These are phyloP conservation scores for Flaveria robusta DNA, from an alignment of 129 eudicot species.

Conservation along the genomic window DNA sequence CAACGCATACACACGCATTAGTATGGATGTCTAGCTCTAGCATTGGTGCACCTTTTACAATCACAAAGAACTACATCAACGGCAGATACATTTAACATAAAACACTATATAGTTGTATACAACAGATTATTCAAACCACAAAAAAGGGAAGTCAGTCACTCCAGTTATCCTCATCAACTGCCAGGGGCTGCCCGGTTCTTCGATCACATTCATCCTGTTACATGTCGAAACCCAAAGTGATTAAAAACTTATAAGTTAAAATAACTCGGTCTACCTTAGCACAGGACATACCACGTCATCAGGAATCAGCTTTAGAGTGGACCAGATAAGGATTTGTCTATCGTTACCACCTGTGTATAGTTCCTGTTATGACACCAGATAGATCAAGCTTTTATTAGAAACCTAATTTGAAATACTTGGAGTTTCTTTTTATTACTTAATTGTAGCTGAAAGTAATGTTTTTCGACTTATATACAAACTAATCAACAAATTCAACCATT, in stretches of 20 bases:
- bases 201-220: constrained; percentile 57
- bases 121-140: constrained; percentile 11
- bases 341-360: constrained; percentile 87
- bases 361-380: constrained; percentile 50
- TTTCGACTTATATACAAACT: background rate
- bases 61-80: constrained; percentile 1
- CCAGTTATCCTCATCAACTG: constrained; percentile 84
- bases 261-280: background rate
- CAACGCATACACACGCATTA: background rate
- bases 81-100: background rate
- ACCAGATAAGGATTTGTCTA: constrained; percentile 91
- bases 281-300: constrained; percentile 53
- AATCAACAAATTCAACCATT: too few species aligned
- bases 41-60: background rate
- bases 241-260: background rate
- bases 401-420: background rate
- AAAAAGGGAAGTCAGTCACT: constrained; percentile 54
- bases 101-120: constrained; percentile 1
- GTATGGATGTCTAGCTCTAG: too few species aligned
- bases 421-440: background rate
- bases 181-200: constrained; percentile 42
- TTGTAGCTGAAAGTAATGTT: background rate
- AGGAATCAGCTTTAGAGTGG: constrained; percentile 57
- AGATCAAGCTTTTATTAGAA: background rate
- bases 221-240: constrained; percentile 17